These are phyloP conservation scores for Fallopia convolvulus DNA, from an alignment of 148 eudicot species.

Conservation along the genomic window DNA sequence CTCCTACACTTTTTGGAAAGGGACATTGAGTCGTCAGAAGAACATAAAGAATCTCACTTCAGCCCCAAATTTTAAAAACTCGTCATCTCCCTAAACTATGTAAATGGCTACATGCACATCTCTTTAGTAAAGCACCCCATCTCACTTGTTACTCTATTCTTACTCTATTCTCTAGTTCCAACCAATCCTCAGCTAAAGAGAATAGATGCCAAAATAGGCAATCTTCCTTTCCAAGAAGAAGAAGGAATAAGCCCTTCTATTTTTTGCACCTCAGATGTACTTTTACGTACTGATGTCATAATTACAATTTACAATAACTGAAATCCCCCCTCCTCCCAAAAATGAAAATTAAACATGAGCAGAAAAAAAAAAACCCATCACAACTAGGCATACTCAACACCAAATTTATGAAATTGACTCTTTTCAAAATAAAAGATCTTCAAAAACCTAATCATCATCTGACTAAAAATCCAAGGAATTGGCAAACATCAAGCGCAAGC, in stretches of 20 bases:
- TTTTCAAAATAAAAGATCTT: background rate
- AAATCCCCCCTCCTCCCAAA: background rate
- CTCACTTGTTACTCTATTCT: background rate
- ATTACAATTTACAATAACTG: background rate
- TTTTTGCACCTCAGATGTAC: background rate
- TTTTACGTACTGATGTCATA: background rate
- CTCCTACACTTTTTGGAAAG: background rate
- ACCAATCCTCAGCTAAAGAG: background rate
- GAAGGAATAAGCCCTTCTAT: background rate
- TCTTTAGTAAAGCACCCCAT: conserved; percentile 2
- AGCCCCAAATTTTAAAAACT: background rate
- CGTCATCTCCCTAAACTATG: background rate
- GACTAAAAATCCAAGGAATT: background rate
- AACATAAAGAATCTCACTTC: conserved; percentile 2
- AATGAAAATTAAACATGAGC: background rate
- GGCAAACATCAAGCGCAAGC: background rate
- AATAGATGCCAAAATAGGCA: background rate
- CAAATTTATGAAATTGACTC: background rate
- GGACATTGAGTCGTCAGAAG: background rate
- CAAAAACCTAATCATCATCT: background rate
- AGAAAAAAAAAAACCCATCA: background rate
- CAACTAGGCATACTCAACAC: background rate
- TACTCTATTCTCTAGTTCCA: conserved; percentile 6
- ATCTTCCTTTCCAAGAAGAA: conserved; percentile 1
- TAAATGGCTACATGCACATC: background rate